phyloP scores from a whole-genome alignment of 305 asterid species.

The Coffea humblotiana region DNA sequence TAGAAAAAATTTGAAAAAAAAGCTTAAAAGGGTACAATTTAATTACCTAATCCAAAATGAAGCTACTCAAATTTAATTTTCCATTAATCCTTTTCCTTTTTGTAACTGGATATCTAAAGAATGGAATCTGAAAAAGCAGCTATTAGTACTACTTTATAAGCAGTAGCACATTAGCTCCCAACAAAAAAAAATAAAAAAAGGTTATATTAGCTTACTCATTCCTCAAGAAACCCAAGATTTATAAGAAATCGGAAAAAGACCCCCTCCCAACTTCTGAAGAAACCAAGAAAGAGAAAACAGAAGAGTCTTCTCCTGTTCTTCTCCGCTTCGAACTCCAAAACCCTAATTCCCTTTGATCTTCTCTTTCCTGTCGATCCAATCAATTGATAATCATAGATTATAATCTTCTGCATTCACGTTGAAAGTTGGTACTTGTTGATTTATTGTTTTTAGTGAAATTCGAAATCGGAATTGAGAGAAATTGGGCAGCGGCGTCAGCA shows the following conservation, averaged over 20 bases:
- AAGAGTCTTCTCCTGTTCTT: not conserved
- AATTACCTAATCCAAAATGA: too few species aligned
- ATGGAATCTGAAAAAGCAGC: too few species aligned
- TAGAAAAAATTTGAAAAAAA: too few species aligned
- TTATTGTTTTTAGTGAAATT: not conserved
- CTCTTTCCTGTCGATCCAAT: constrained; percentile 4
- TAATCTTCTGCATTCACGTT: not conserved
- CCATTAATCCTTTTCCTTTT: too few species aligned
- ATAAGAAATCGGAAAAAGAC: not conserved
- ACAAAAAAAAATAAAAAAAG: too few species aligned
- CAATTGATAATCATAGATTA: not conserved
- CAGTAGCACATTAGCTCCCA: too few species aligned
- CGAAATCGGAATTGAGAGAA: not conserved
- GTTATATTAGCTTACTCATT: not conserved
- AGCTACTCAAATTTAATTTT: too few species aligned
- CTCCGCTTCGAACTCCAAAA: constrained; percentile 8
- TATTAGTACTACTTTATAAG: too few species aligned
- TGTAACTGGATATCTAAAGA: too few species aligned
- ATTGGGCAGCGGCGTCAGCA: constrained; percentile 8
- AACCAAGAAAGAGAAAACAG: not conserved
- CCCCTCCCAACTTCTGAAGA: not conserved
- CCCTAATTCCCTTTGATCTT: not conserved
- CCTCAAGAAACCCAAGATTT: constrained; percentile 8
- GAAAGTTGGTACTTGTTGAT: not conserved
- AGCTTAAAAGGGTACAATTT: too few species aligned